Conservation (phyloP, 768 basidiomycete genomes). For the Neoboletus magnificus region DNA sequence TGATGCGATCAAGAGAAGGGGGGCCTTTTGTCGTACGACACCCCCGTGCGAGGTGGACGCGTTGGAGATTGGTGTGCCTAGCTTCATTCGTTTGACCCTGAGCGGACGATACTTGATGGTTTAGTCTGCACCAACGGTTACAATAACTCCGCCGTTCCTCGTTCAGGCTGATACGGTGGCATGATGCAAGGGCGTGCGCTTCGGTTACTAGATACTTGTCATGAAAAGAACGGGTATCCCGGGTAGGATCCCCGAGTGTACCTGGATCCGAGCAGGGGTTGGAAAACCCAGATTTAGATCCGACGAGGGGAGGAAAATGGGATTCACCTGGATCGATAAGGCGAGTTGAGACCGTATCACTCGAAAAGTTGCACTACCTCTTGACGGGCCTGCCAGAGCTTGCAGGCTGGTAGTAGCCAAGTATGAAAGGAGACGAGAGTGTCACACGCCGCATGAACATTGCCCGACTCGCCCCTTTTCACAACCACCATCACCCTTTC, state of each 20-base stretch:
- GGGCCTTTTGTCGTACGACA: neutral
- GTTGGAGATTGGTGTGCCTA: neutral
- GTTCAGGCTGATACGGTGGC: neutral
- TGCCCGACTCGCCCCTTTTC: too few species aligned
- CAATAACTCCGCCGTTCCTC: neutral
- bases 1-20: neutral
- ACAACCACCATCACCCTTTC: too few species aligned
- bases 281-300: neutral
- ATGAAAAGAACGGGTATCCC: neutral
- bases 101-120: neutral
- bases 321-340: neutral
- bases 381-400: too few species aligned
- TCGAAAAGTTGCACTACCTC: neutral
- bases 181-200: neutral
- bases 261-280: neutral
- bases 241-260: neutral
- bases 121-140: neutral
- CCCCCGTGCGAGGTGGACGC: neutral
- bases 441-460: too few species aligned
- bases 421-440: too few species aligned
- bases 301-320: neutral
- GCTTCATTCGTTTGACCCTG: neutral
- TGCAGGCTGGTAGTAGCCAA: too few species aligned
- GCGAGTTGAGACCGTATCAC: neutral
- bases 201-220: neutral